These are phyloP conservation scores for Calonectria henricotiae DNA, from an alignment of 2,329 filamentous ascomycete genomes.

Conservation along the genomic window DNA sequence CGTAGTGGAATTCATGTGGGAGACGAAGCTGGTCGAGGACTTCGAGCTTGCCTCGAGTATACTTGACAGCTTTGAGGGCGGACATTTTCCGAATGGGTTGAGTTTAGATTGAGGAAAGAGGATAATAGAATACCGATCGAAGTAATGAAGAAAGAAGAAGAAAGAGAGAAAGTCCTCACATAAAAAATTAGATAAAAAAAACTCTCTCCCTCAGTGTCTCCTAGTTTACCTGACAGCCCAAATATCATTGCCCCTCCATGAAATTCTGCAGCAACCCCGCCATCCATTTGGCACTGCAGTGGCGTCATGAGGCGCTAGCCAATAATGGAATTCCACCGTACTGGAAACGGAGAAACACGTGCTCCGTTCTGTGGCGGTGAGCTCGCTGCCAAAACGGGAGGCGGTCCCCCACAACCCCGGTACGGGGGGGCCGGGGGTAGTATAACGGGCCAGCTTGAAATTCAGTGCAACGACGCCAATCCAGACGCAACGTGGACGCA, in stretches of 20 bases:
- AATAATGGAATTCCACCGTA: conserved; percentile 49
- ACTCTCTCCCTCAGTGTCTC: conserved; percentile 13
- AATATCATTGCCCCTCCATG: conserved; percentile 52
- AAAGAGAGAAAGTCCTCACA: conserved; percentile 24
- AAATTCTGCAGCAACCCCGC: conserved; percentile 57
- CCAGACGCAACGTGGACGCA: conserved; percentile 45
- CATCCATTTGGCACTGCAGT: conserved; percentile 41
- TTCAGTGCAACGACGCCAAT: conserved; percentile 38
- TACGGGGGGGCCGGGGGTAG: conserved; percentile 35
- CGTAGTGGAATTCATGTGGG: conserved; percentile 86
- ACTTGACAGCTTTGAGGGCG: conserved; percentile 84
- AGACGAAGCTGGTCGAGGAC: conserved; percentile 89
- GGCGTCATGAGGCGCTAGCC: conserved; percentile 43
- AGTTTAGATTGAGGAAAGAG: background rate
- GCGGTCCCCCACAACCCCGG: conserved; percentile 23
- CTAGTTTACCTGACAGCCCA: conserved; percentile 12
- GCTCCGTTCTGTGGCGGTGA: conserved; percentile 51
- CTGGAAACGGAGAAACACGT: conserved; percentile 51
- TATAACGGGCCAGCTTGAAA: conserved; percentile 49
- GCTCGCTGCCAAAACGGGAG: conserved; percentile 47
- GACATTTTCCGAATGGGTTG: conserved; percentile 60
- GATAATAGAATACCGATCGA: conserved; percentile 14
- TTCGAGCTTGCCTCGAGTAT: conserved; percentile 79
- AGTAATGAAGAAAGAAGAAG: background rate
- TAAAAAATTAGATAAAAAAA: background rate